phyloP scores from a whole-genome alignment of 2,329 filamentous ascomycete species.

The Macroventuria anomochaeta region DNA sequence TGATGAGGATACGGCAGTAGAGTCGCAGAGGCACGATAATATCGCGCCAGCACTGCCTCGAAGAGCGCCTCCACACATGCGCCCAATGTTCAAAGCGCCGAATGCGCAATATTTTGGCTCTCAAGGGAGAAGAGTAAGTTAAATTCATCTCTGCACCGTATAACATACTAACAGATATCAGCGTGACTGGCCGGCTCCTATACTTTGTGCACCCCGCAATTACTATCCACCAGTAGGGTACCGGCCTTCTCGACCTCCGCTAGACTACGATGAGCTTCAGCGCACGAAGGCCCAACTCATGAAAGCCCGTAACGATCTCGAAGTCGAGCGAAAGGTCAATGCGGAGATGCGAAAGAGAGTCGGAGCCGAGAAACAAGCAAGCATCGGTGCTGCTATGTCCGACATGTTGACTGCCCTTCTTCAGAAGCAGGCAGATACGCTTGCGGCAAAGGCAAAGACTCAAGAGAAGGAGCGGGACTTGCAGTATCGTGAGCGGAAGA shows the following conservation, averaged over 20 bases:
- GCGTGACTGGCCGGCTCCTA: conserved; percentile 4
- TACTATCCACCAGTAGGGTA: not conserved
- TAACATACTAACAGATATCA: not conserved
- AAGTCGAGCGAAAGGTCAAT: conserved; percentile 22
- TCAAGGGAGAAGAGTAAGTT: conserved; percentile 4
- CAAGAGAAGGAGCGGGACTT: conserved; percentile 22
- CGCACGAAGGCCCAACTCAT: conserved; percentile 20
- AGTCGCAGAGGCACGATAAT: not conserved
- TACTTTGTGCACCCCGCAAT: conserved; percentile 6
- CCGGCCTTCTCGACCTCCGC: not conserved
- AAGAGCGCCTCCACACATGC: conserved; percentile 23
- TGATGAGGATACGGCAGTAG: not conserved
- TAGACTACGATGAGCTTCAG: conserved; percentile 18
- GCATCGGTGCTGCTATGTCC: conserved; percentile 16
- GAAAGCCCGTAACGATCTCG: conserved; percentile 23
- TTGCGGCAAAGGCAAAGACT: conserved; percentile 13
- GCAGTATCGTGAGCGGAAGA: conserved; percentile 16
- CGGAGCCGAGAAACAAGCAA: conserved; percentile 17
- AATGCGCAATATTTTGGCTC: not conserved
- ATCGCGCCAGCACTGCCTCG: not conserved
- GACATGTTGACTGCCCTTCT: conserved; percentile 21
- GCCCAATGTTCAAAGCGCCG: not conserved
- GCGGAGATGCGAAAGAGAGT: conserved; percentile 12
- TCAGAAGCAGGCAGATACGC: conserved; percentile 21
- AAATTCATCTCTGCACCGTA: not conserved